Evolutionary conservation across 192 early-diverging fungal genomes (phyloP), one percentile per base, ranked within the genome.

Genomic region (Coemansia asiatica): DNA sequence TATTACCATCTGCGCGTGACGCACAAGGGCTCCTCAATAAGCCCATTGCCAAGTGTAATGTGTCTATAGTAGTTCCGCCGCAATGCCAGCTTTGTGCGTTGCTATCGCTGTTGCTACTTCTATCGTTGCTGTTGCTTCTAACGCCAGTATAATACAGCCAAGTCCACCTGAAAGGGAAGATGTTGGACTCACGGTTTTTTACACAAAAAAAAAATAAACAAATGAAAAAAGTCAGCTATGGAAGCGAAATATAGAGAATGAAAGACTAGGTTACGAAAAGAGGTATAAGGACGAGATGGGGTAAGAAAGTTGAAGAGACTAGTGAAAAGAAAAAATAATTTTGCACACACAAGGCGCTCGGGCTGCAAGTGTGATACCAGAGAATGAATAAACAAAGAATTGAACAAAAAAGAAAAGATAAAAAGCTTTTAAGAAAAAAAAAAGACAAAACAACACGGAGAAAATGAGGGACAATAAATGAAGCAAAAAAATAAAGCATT

Each of bases 321-420:
- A 53, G 29, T 35, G 33, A 15, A 26, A 16, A n/a, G 29, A 61
- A 33, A 31, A 36, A 53, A 54, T 22, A 48, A 49, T 19, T 22
- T 15, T 19, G 47, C 47, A 49, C 15, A 49, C 47, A n/a, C n/a
- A n/a, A 27, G 26, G 19, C 53, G 19, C 13, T 15, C 53, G 25
- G 26, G 25, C 53, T 5, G 22, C 25, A 15, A 55, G 47, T 49
- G 47, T 15, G 47, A 19, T 15, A 49, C 6, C 47, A 49, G 21
- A 49, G 21, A 49, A 49, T 19, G 47, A 12, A 49, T 16, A 49
- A 65, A 53, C 27, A 57, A 65, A 36, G 60, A 57, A 51, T 35
- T 16, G 59, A 38, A 29, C 26, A 21, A 50, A 29, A 56, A 21
- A 21, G 27, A 25, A 18, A n/a, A 59, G 18, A 36, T 6, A 59